These are phyloP conservation scores for Aspergillus coremiiformis DNA, from an alignment of 495 filamentous ascomycete species.

Conservation along the genomic window DNA sequence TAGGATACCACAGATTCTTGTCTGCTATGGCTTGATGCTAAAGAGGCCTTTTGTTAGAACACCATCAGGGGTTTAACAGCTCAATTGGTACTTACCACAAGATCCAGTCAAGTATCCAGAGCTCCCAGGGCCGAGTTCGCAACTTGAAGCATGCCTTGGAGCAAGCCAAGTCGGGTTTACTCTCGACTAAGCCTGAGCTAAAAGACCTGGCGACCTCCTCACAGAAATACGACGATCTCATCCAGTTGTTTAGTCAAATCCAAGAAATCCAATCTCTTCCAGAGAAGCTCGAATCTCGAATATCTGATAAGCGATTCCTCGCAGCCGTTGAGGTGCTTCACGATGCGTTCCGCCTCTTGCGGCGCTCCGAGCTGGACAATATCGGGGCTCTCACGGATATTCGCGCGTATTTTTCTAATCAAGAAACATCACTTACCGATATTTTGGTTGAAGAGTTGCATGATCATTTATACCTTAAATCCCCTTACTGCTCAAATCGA, in stretches of 20 bases:
- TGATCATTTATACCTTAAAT: slow-evolving; percentile 94
- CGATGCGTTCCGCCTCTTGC: slow-evolving; percentile 71
- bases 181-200: slow-evolving; percentile 83
- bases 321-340: slow-evolving; percentile 87
- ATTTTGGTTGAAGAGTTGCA: slow-evolving; percentile 95
- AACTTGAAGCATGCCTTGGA: slow-evolving; percentile 72
- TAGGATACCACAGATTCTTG: slow-evolving; percentile 10
- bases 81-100: slow-evolving; percentile 98
- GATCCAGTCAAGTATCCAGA: slow-evolving; percentile 87
- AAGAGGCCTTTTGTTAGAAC: slow-evolving; percentile 45
- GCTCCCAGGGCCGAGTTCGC: slow-evolving; percentile 78
- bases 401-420: slow-evolving; percentile 80
- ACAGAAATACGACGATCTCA: slow-evolving; percentile 83
- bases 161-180: slow-evolving; percentile 73
- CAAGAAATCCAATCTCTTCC: slow-evolving; percentile 87
- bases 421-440: slow-evolving; percentile 86
- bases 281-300: slow-evolving; percentile 83
- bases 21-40: background rate
- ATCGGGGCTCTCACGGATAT: slow-evolving; percentile 86
- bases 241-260: slow-evolving; percentile 75
- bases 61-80: slow-evolving; percentile 98
- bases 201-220: slow-evolving; percentile 79
- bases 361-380: slow-evolving; percentile 81
- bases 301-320: slow-evolving; percentile 93
- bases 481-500: slow-evolving; percentile 87